Evolutionary conservation across 495 filamentous ascomycete species (phyloP).

Genomic region (Talaromyces ruber): DNA sequence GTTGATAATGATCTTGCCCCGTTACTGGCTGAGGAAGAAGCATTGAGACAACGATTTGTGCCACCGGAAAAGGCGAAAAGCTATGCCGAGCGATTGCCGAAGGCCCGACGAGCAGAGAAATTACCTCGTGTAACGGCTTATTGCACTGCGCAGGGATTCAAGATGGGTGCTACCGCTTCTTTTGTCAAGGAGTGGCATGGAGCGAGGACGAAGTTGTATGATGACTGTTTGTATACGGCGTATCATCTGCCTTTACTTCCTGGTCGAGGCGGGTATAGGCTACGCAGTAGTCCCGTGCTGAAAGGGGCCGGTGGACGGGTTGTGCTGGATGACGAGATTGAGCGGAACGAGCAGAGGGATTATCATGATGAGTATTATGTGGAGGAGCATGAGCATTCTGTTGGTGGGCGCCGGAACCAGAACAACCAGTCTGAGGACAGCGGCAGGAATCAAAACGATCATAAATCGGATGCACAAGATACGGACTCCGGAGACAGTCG

Average conservation of each 20-base stretch:
- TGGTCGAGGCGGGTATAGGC: slow-evolving; percentile 74
- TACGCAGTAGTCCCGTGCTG: slow-evolving; percentile 81
- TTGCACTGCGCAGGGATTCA: slow-evolving; percentile 90
- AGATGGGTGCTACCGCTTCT: slow-evolving; percentile 72
- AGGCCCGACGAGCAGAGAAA: slow-evolving; percentile 78
- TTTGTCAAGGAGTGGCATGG: slow-evolving; percentile 86
- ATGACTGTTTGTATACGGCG: slow-evolving; percentile 92
- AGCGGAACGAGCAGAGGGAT: slow-evolving; percentile 81
- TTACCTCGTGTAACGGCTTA: slow-evolving; percentile 88
- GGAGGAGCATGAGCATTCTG: slow-evolving; percentile 37
- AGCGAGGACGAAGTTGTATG: slow-evolving; percentile 96
- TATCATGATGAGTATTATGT: slow-evolving; percentile 84
- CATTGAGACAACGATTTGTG: slow-evolving; percentile 51
- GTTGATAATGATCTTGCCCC: slow-evolving; percentile 60
- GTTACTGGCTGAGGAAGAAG: slow-evolving; percentile 71
- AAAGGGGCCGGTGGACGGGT: slow-evolving; percentile 91
- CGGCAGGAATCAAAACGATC: background rate
- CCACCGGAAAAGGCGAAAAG: slow-evolving; percentile 66
- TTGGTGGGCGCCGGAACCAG: background rate
- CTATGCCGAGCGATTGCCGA: slow-evolving; percentile 91
- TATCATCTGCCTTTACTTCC: slow-evolving; percentile 88
- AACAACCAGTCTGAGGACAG: background rate
- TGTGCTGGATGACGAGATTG: slow-evolving; percentile 91
- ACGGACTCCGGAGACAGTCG: slow-evolving; percentile 7
- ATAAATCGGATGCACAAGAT: background rate